A percentile compares a stretch with the other conserved stretches of the same genome.
Evolutionary conservation across 2,329 filamentous ascomycete species (phyloP).

Genomic region (Truncatella angustata): DNA sequence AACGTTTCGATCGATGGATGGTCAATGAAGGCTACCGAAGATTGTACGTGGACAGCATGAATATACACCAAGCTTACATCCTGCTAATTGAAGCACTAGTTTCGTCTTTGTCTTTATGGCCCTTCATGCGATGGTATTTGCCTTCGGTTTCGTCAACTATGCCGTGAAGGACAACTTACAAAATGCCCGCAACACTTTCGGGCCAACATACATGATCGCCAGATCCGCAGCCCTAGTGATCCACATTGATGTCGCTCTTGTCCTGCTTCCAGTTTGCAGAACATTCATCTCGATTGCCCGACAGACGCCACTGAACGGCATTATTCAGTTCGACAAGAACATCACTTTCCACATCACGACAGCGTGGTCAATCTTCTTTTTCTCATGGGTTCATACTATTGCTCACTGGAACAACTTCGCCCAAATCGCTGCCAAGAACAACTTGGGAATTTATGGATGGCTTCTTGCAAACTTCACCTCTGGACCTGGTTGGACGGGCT

Average conservation of each 20-base stretch:
- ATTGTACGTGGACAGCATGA: constrained; percentile 55
- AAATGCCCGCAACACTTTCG: constrained; percentile 65
- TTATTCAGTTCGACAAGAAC: constrained; percentile 87
- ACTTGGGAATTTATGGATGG: constrained; percentile 75
- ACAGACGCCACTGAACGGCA: constrained; percentile 79
- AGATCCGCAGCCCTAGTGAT: constrained; percentile 73
- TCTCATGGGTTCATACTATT: constrained; percentile 82
- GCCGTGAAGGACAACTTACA: constrained; percentile 73
- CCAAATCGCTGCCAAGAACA: constrained; percentile 70
- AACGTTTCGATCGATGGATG: constrained; percentile 84
- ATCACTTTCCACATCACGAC: constrained; percentile 85
- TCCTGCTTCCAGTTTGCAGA: constrained; percentile 79
- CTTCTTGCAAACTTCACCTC: constrained; percentile 74
- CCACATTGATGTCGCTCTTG: constrained; percentile 77
- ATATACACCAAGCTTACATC: constrained; percentile 9
- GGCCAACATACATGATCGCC: constrained; percentile 74
- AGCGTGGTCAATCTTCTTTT: constrained; percentile 86
- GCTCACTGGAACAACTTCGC: constrained; percentile 88
- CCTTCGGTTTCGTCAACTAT: constrained; percentile 79
- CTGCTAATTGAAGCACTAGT: constrained; percentile 38
- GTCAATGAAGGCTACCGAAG: constrained; percentile 82
- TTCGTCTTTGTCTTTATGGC: constrained; percentile 75
- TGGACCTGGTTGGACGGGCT: constrained; percentile 82
- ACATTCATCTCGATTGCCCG: constrained; percentile 79
- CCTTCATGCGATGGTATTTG: constrained; percentile 73